Base-by-base conservation (phyloP, 345 rosid genomes). In the Xanthoceras sorbifolium region DNA sequence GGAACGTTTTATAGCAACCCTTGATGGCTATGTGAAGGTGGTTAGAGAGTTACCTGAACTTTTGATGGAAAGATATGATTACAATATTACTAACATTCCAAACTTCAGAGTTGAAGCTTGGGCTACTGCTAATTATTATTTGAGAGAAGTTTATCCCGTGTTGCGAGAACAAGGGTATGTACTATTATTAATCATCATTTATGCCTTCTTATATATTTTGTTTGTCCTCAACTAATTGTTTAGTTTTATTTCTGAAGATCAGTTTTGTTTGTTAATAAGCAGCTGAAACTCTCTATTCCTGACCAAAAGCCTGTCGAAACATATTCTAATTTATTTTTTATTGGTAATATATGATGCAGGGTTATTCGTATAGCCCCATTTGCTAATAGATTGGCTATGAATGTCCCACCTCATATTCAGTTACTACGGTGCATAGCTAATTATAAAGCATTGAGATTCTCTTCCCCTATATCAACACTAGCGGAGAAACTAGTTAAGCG, bases 351-450 rank as follows among this genome's bases (percentile, higher is more conserved):
- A 70, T 55, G 22, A 75, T 85, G 84, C 89, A 95, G 99, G 88
- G 96, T 92, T 76, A 82, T 95, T 69, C 92, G 91, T 55, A 84
- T 95, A 34, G 83, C 93, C n/a, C 97, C 99, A 3, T 95, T 95
- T 76, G 98, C 99, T 55, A 93, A 95, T 85, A 88, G 99, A 89
- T 82, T 95, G 87, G 90, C 98, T n/a, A 95, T 95, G 99, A 87
- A 87, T 82, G 92, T 92, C 63, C 98, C 98, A 2, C 84, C 94
- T 36, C 91, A 89, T 77, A 88, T 93, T 79, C 99, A 95, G 79
- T 83, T 88, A 65, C 83, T 93, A 64, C 90, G 99, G 77, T 95
- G 99, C 90, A 80, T 92, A 65, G 86, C 98, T 54, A 95, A 95
- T 84, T 93, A 89, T 81, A 89, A 85, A 83, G 98, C 99, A 23